A percentile compares a stretch with the other conserved stretches of the same genome.
phyloP scores from a whole-genome alignment of 371 early-diverging fungal genomes.

The Agmasoma carcini region DNA sequence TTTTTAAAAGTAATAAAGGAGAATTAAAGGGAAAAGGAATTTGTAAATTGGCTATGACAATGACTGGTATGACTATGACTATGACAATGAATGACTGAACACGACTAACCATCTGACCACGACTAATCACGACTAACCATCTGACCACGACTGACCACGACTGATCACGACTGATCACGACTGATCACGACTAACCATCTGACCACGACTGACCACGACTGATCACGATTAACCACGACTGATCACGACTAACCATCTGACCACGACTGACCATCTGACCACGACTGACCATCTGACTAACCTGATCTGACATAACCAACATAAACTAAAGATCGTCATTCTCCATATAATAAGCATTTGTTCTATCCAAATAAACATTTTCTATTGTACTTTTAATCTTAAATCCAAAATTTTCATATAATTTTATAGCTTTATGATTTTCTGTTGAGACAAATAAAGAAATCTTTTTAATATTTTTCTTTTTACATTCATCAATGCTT shows the following conservation, averaged over 20 bases:
- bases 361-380: neutral
- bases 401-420: slow-evolving; percentile 8
- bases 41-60: too few relatives aligned
- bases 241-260: neutral
- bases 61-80: too few relatives aligned
- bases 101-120: too few relatives aligned
- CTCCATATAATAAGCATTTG: neutral
- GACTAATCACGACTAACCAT: too few relatives aligned
- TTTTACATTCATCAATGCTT: neutral
- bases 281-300: neutral
- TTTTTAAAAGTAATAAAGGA: too few relatives aligned
- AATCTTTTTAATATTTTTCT: neutral
- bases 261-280: neutral
- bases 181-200: neutral
- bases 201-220: neutral
- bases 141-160: too few relatives aligned
- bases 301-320: neutral
- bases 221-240: neutral
- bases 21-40: too few relatives aligned
- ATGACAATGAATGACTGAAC: too few relatives aligned
- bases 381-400: neutral
- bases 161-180: too few relatives aligned
- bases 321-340: neutral
- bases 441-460: neutral
- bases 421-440: neutral